phyloP scores from a whole-genome alignment of 495 filamentous ascomycete genomes.

The Tuber melanosporum region DNA sequence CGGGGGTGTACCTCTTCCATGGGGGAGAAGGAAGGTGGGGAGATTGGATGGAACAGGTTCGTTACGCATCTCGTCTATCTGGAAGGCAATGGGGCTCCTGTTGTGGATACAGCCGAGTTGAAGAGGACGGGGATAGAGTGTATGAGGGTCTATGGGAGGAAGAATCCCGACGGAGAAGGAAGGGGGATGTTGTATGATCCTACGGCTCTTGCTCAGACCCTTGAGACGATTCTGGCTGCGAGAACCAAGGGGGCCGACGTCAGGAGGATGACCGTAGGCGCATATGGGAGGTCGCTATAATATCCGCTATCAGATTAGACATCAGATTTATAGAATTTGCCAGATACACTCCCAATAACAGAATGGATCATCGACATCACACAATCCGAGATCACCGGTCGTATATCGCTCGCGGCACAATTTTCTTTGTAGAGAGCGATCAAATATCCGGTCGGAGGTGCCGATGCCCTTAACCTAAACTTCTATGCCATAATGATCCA shows the following conservation, averaged over 20 bases:
- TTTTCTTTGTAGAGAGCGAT: background rate
- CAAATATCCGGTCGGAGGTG: background rate
- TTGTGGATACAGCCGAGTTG: conserved; percentile 61
- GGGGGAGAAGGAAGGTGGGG: conserved; percentile 38
- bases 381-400: background rate
- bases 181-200: conserved; percentile 67
- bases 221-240: conserved; percentile 70
- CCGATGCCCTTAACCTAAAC: background rate
- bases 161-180: conserved; percentile 44
- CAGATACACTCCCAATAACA: background rate
- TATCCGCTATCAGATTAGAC: background rate
- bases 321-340: background rate
- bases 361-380: background rate
- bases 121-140: conserved; percentile 64
- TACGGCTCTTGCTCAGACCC: conserved; percentile 62
- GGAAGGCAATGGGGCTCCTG: conserved; percentile 63
- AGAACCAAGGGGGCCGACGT: conserved; percentile 53
- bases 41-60: conserved; percentile 49
- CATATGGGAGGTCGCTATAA: conserved; percentile 17
- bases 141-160: conserved; percentile 68
- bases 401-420: background rate
- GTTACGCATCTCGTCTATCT: conserved; percentile 82
- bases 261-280: conserved; percentile 53
- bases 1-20: conserved; percentile 53
- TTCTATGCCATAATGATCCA: background rate